Base-by-base conservation (phyloP, 2,329 filamentous ascomycete species). In the Pochonia chlamydosporia region DNA sequence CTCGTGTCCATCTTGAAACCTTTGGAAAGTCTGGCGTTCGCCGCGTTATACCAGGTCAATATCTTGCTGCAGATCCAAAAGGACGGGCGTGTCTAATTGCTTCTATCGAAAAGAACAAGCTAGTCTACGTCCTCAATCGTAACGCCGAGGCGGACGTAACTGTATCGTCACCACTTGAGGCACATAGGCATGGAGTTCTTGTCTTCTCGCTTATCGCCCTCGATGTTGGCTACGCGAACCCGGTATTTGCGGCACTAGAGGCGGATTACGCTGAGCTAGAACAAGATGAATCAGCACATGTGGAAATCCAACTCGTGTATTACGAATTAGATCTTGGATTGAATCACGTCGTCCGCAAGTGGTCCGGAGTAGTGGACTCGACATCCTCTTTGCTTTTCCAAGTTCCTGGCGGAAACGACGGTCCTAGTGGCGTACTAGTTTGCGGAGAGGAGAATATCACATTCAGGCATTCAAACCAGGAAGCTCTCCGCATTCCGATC, bases 81-180 rank as follows among this genome's bases (percentile, higher is more conserved):
- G 93, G 93, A 47, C 83, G 93, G 71, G 95, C 95, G 47, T 96
- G 92, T 63, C 78, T 99, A 63, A 88, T 97, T 52, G 90, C 93
- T 9, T 93, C 91, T 5, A 79, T 91, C 47, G 95, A 99, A 72
- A 99, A 99, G 79, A 99, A 97, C 73, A 99, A 99, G 73, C 85
- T 99, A 48, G 93, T 99, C 56, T 99, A 99, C 69, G 92, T 99
- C 60, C 77, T 99, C 56, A 97, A 97, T 68, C 85, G 95, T 54
- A 95, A 96, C 69, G 81, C 90, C 3, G 89, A 97, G 68, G 91
- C 91, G 16, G 89, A 96, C 66, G 81, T 99, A 59, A 95, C 91
- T 33, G 99, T 99, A 43, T 99, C 93, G 5, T 99, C 93, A 13
- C 93, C 93, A 1, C 78, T 99, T 16, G 95, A 99, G 69, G 95